phyloP scores from a whole-genome alignment of 1,284 basidiomycete genomes.

The Trichosporon ovoides region DNA sequence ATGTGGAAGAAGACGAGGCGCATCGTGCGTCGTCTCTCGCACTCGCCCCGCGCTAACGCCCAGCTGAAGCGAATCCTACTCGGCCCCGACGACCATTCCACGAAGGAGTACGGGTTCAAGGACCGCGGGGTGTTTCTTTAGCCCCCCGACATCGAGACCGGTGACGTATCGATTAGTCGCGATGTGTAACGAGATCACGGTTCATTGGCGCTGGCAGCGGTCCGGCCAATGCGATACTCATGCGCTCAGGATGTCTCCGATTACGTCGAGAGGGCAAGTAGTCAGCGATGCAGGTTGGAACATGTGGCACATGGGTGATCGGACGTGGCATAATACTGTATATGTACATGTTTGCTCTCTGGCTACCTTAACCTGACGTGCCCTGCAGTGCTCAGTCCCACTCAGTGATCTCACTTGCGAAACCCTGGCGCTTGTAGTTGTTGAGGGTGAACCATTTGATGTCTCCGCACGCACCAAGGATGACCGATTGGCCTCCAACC shows the following conservation, averaged over 20 bases:
- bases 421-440: neutral
- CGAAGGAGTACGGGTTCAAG: neutral
- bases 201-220: no score
- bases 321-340: no score
- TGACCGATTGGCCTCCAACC: neutral
- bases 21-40: neutral
- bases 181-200: no score
- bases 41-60: neutral
- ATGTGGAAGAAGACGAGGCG: no score
- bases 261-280: no score
- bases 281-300: no score
- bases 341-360: no score
- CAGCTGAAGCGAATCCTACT: neutral
- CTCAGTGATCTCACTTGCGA: neutral
- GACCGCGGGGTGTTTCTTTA: neutral
- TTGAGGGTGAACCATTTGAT: neutral
- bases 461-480: neutral
- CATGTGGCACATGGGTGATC: no score
- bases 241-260: no score
- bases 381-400: neutral
- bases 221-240: no score
- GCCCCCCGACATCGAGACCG: no score
- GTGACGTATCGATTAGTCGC: no score
- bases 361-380: neutral
- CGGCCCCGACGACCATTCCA: neutral